Conservation (phyloP, 83 land plant genomes). For the Diphasiastrum complanatum region DNA sequence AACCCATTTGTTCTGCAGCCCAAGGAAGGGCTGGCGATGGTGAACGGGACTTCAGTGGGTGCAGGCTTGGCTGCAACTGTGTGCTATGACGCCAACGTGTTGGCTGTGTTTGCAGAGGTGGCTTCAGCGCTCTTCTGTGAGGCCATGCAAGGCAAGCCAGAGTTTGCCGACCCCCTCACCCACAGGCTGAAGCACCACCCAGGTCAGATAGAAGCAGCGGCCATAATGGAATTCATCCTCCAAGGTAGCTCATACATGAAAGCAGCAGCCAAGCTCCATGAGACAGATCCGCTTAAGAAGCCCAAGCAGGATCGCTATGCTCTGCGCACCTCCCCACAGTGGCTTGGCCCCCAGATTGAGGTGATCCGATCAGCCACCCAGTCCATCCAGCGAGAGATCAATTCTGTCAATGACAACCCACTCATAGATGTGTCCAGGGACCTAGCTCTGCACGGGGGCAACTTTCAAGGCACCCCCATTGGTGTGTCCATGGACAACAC, state of each 20-base stretch:
- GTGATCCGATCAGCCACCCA: slow-evolving; percentile 54
- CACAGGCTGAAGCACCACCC: slow-evolving; percentile 29
- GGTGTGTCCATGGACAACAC: slow-evolving; percentile 77
- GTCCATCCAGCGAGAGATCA: slow-evolving; percentile 65
- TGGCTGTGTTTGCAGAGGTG: slow-evolving; percentile 18
- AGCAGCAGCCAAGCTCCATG: slow-evolving; percentile 24
- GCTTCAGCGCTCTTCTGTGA: slow-evolving; percentile 19
- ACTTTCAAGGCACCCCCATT: slow-evolving; percentile 72
- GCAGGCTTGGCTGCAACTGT: slow-evolving; percentile 45
- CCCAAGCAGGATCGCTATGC: slow-evolving; percentile 79
- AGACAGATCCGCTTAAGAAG: slow-evolving; percentile 53
- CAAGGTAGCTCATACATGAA: slow-evolving; percentile 19
- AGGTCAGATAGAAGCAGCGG: slow-evolving; percentile 34
- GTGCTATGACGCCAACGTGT: slow-evolving; percentile 33
- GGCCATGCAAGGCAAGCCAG: slow-evolving; percentile 23
- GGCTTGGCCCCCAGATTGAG: slow-evolving; percentile 62
- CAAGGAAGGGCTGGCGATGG: slow-evolving; percentile 1
- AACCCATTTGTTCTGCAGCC: slow-evolving; percentile 1
- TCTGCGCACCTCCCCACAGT: slow-evolving; percentile 44
- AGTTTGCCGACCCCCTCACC: slow-evolving; percentile 23
- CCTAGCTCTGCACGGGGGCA: slow-evolving; percentile 62
- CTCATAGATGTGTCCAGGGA: slow-evolving; percentile 60
- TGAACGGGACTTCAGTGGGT: slow-evolving; percentile 22
- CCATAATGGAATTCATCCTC: slow-evolving; percentile 21
- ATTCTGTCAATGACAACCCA: slow-evolving; percentile 74